Base-by-base conservation (phyloP, 306 rosid species). In the Cucumis hystrix region DNA sequence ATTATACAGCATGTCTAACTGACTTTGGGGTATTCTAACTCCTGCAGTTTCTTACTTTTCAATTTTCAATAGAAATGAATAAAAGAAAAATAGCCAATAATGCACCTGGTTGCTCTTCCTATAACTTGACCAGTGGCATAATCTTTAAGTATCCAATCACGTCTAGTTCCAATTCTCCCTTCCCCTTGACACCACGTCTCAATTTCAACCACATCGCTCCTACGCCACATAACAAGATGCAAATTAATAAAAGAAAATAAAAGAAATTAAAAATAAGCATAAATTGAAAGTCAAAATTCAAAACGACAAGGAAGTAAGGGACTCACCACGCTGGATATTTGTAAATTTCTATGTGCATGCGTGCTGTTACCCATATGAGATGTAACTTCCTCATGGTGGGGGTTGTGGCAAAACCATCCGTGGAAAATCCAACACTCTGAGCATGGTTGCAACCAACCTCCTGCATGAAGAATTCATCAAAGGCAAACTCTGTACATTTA, bases 381-480 rank as follows among this genome's bases (percentile, higher is more conserved):
- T 84, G 88, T 85, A 92, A 84, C 76, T 92, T 90, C 86, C 99
- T 88, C 99, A 95, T 95, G 51, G 96, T 95, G 77, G 90, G 85
- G 30, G 99, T 92, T 9, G 97, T 95, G 20, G 99, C 97, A 77
- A 95, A 95, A 74, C 99, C 99, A 75, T 92, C 97, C 0, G 93
- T 95, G 13, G 99, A 92, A 87, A 77, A 95, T 56, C 99, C 99
- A 79, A 92, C 96, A 92, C 89, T 75, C 79, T 95, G 99, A 78
- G 97, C 98, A 87, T 95, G 98, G 83, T 95, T 92, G 78, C 98
- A 89, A 62, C 97, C 98, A 80, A 92, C 97, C 82, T 95, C 98
- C 98, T 95, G 82, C 87, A 81, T 55, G 70, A 80, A 71, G 79
- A 81, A 82, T 23, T 25, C 76, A 71, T 69, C 58, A 47, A 55